These are phyloP conservation scores for Eutrema japonicum DNA, from an alignment of 345 rosid genomes.

Conservation along the genomic window DNA sequence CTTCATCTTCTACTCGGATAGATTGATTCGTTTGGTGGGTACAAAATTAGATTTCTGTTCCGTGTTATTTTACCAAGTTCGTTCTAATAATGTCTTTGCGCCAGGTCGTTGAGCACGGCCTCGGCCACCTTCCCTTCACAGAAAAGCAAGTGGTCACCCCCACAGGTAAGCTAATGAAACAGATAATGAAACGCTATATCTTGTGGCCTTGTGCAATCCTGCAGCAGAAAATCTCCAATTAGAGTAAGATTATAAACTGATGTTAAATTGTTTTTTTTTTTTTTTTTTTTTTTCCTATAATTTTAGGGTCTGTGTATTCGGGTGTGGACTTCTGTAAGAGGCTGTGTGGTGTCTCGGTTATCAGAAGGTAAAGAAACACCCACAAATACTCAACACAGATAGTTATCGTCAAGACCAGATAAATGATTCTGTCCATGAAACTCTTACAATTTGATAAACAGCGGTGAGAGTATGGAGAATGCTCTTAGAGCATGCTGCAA, in stretches of 20 bases:
- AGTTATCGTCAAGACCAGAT: not conserved
- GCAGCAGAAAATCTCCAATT: not conserved
- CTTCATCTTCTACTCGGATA: conserved; percentile 87
- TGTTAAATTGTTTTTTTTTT: not conserved
- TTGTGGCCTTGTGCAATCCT: not conserved
- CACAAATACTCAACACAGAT: not conserved
- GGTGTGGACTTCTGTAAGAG: conserved; percentile 97
- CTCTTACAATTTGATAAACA: conserved; percentile 24
- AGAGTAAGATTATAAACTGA: not conserved
- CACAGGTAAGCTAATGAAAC: conserved; percentile 55
- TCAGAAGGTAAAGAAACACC: conserved; percentile 66
- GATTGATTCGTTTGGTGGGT: conserved; percentile 92
- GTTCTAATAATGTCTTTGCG: conserved; percentile 7
- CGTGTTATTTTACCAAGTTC: not conserved
- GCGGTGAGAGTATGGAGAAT: conserved; percentile 98
- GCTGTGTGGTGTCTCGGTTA: conserved; percentile 90
- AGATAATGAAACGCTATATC: no score
- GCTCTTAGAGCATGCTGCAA: conserved; percentile 96
- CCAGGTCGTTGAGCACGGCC: conserved; percentile 94
- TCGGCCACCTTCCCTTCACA: conserved; percentile 92
- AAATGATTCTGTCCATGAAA: not conserved
- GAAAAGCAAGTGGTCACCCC: conserved; percentile 97
- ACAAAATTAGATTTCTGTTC: conserved; percentile 3
- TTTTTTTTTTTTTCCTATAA: not conserved
- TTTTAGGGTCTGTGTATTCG: conserved; percentile 83